These are phyloP conservation scores for Xerophyta viscosa DNA, from an alignment of 106 monocot genomes.

Conservation along the genomic window DNA sequence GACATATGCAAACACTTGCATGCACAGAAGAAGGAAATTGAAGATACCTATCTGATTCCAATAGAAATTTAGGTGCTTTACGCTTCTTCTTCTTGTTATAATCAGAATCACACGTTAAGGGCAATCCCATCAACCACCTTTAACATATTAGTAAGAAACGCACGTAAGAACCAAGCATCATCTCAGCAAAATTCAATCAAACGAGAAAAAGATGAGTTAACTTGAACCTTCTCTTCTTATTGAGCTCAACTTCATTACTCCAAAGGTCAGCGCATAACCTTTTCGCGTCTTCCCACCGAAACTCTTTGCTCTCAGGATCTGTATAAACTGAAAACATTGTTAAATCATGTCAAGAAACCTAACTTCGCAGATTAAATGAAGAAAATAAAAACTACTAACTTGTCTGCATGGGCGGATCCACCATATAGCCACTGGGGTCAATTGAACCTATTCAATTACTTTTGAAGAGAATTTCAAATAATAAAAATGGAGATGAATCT, in stretches of 20 bases:
- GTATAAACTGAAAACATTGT: no score
- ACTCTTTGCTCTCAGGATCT: no score
- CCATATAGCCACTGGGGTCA: no score
- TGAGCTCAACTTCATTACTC: background rate
- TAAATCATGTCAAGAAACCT: no score
- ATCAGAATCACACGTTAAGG: background rate
- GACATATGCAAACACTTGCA: background rate
- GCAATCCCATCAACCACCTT: constrained; percentile 13
- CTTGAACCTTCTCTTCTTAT: background rate
- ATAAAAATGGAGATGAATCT: no score
- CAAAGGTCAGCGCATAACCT: no score
- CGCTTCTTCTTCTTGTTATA: background rate
- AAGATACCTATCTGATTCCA: constrained; percentile 6
- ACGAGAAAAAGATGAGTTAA: background rate
- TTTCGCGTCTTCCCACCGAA: no score
- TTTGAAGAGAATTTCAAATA: no score
- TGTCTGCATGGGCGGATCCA: no score
- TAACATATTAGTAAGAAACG: background rate
- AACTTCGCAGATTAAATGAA: no score
- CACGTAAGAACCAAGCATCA: background rate
- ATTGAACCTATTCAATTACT: no score
- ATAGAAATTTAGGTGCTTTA: constrained; percentile 2
- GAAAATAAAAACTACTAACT: no score
- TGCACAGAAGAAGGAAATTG: background rate
- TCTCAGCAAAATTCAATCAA: background rate